Conservation (phyloP, 1,284 basidiomycete species). For the Athelia psychrophila region DNA sequence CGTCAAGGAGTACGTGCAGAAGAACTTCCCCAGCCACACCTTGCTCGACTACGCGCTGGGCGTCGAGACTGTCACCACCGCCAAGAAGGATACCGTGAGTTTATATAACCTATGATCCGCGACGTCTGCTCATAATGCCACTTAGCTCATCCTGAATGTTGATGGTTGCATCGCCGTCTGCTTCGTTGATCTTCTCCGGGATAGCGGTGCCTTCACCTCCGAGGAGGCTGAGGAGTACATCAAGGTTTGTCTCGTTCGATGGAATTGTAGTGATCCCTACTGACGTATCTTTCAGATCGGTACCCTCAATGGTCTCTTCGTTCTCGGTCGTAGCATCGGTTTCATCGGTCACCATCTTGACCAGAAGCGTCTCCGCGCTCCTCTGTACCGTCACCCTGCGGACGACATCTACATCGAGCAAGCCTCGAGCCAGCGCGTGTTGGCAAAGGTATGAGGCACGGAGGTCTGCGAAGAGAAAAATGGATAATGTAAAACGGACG, state of each 20-base stretch:
- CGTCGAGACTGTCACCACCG: constrained; percentile 96
- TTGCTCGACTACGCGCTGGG: constrained; percentile 98
- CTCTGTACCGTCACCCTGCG: constrained; percentile 89
- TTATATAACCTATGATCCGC: too few species aligned
- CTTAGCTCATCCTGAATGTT: constrained; percentile 86
- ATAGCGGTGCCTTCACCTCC: constrained; percentile 91
- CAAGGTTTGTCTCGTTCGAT: constrained; percentile 54
- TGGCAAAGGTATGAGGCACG: too few species aligned
- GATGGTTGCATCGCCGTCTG: constrained; percentile 98
- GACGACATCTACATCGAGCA: constrained; percentile 18
- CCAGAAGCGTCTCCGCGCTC: constrained; percentile 92
- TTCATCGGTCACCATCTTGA: constrained; percentile 96
- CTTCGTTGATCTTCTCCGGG: constrained; percentile 94
- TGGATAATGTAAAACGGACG: not conserved
- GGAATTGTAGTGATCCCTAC: not conserved
- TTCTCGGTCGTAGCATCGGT: constrained; percentile 95
- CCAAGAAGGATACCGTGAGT: constrained; percentile 94
- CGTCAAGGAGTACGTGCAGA: constrained; percentile 95
- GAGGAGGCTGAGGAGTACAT: constrained; percentile 99
- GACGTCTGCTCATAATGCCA: constrained; percentile 2
- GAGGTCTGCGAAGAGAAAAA: not conserved
- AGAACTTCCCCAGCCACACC: constrained; percentile 93
- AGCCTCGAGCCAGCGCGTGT: too few species aligned
- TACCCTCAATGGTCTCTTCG: constrained; percentile 94
- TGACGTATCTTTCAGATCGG: constrained; percentile 56